Evolutionary conservation across 2,329 filamentous ascomycete species (phyloP).

Genomic region (Lasiodiplodia hormozganensis): DNA sequence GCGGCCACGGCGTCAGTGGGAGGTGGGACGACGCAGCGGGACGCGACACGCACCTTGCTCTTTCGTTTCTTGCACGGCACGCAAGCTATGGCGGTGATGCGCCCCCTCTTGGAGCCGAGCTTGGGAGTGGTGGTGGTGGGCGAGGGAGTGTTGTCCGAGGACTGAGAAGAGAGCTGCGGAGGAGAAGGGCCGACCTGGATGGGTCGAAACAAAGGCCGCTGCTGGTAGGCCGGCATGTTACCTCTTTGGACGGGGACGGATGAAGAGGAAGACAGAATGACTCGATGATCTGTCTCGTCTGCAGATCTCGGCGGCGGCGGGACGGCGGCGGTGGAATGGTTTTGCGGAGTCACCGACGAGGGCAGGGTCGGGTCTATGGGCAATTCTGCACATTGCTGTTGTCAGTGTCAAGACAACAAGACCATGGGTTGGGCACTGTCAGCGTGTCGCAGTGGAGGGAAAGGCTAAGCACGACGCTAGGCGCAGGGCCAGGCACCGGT

Average conservation of each 20-base stretch:
- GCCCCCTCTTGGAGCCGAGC: constrained; percentile 27
- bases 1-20: constrained; percentile 30
- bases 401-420: constrained; percentile 28
- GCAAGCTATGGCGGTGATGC: constrained; percentile 48
- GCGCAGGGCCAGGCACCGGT: constrained; percentile 25
- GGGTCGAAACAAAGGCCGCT: constrained; percentile 28
- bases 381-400: constrained; percentile 26
- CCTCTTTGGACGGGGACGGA: constrained; percentile 1
- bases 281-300: constrained; percentile 1
- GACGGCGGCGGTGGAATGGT: neutral
- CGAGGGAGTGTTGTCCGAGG: constrained; percentile 28
- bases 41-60: constrained; percentile 41
- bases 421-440: constrained; percentile 27
- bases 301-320: constrained; percentile 20
- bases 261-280: constrained; percentile 11
- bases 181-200: constrained; percentile 30
- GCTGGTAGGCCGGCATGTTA: constrained; percentile 29
- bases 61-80: constrained; percentile 49
- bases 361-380: constrained; percentile 13
- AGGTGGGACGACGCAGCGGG: neutral
- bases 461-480: constrained; percentile 25
- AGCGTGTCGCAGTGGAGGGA: constrained; percentile 14
- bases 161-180: constrained; percentile 29
- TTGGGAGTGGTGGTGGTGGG: constrained; percentile 28
- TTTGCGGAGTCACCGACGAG: constrained; percentile 14